phyloP scores from a whole-genome alignment of 192 early-diverging fungal species.

The Coemansia sp. region DNA sequence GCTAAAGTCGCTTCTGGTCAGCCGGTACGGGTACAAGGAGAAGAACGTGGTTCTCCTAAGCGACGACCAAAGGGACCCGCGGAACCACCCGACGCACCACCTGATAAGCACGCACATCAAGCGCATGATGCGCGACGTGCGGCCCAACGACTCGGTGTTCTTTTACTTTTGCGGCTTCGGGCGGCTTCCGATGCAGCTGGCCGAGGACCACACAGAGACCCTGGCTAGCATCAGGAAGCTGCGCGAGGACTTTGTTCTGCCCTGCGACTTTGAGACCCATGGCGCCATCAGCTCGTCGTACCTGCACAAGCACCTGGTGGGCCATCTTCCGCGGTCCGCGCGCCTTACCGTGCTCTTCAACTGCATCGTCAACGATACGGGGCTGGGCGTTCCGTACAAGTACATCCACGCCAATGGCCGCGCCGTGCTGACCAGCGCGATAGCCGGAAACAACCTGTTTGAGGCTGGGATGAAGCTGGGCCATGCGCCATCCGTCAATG shows the following conservation, averaged over 20 bases:
- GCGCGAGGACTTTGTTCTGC: constrained; percentile 73
- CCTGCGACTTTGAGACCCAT: constrained; percentile 67
- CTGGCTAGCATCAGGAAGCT: constrained; percentile 56
- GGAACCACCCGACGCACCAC: constrained; percentile 53
- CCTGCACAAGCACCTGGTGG: constrained; percentile 65
- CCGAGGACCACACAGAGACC: constrained; percentile 27
- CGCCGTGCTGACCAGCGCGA: constrained; percentile 42
- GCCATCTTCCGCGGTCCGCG: constrained; percentile 65
- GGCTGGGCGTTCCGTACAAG: constrained; percentile 64
- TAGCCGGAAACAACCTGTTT: constrained; percentile 47
- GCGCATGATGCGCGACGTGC: constrained; percentile 68
- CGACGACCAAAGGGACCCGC: constrained; percentile 63
- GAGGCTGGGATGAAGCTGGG: constrained; percentile 24
- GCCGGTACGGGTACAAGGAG: constrained; percentile 61
- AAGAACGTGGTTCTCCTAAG: constrained; percentile 67
- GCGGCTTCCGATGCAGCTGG: constrained; percentile 44
- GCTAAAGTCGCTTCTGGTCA: constrained; percentile 62
- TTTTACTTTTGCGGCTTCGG: constrained; percentile 82
- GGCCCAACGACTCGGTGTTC: constrained; percentile 74
- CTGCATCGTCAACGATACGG: constrained; percentile 70
- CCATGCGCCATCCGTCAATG: constrained; percentile 7
- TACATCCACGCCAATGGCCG: constrained; percentile 51
- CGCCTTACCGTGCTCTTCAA: constrained; percentile 77
- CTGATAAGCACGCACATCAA: constrained; percentile 66
- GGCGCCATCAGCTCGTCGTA: constrained; percentile 75